Percentiles rank a stretch among this genome's conserved stretches.
These are phyloP conservation scores for Dentipellis sp. DNA, from an alignment of 768 basidiomycete genomes.

Conservation along the genomic window DNA sequence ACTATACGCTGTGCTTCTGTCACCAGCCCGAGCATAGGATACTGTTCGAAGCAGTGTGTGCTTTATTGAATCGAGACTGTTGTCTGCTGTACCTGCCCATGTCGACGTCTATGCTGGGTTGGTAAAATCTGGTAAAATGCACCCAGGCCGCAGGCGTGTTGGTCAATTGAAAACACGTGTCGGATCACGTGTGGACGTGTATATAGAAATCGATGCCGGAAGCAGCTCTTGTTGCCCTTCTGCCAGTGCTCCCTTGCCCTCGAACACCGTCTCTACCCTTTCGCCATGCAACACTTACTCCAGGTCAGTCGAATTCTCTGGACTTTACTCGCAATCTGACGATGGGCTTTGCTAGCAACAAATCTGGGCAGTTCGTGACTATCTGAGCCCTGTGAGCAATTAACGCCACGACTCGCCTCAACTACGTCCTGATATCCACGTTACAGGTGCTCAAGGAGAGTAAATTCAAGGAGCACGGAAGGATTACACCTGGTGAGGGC, in stretches of 20 bases:
- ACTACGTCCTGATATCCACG: conserved; percentile 20
- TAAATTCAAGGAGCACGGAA: conserved; percentile 98
- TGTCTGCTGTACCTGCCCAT: too few species aligned
- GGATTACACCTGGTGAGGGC: conserved; percentile 81
- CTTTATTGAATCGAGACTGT: too few species aligned
- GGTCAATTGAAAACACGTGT: conserved; percentile 2
- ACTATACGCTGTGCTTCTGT: too few species aligned
- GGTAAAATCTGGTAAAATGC: too few species aligned
- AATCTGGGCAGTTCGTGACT: conserved; percentile 90
- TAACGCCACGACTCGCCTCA: conserved; percentile 14
- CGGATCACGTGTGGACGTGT: conserved; percentile 8
- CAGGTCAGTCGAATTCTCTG: conserved; percentile 23
- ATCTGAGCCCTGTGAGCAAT: conserved; percentile 74
- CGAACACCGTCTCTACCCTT: not conserved
- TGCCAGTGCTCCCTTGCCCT: not conserved
- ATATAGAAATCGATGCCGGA: conserved; percentile 17
- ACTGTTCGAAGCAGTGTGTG: too few species aligned
- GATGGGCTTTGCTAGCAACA: conserved; percentile 45
- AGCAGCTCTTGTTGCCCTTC: conserved; percentile 7
- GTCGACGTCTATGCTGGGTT: too few species aligned
- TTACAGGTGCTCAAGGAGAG: conserved; percentile 88
- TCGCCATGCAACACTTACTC: conserved; percentile 13
- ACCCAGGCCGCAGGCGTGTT: too few species aligned
- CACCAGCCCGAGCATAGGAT: too few species aligned
- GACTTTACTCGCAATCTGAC: not conserved